Evolutionary conservation across 352 stramenopile species (phyloP), one percentile per base, ranked within the genome.

Genomic region (Pythium periplocum): DNA sequence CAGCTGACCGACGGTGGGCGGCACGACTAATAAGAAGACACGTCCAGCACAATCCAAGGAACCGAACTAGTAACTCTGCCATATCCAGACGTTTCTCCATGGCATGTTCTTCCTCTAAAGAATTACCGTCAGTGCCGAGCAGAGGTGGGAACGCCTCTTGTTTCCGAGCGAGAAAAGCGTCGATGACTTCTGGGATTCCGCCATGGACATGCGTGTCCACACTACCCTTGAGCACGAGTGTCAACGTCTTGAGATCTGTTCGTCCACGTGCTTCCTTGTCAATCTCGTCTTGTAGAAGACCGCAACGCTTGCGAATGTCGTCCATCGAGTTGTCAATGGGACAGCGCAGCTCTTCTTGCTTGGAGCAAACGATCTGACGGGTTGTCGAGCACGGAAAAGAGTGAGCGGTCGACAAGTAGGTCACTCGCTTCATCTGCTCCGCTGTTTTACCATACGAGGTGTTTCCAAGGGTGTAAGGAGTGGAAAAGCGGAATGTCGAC

Each of bases 161-260:
- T 4, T 43, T 7, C 1, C 40, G 9, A 7, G 42, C 12, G n/a
- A 92, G 67, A 44, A 92, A 92, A 0, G 74, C 78, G 12, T 86
- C 75, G 45, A 92, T 69, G 0, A 92, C 75, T 60, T 92, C 81
- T 0, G 81, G 78, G 8, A 87, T 70, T 6, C 81, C 81, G 32
- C 81, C 81, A 48, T 92, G 75, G 6, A 92, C 81, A 41, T 92
- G 77, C 0, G 81, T 88, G 57, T 92, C 78, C 4, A 92, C 80
- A 33, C 81, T 92, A 3, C 81, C 81, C 58, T 92, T 92, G 7
- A 92, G 72, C 41, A 92, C 71, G 17, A 88, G 69, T 17, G 75
- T 92, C 33, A 92, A 59, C 6, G 78, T 85, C 57, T 92, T 90
- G 40, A 90, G 51, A 51, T 92, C 81, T 0, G 69, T 86, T 10